A percentile compares a stretch with the other conserved stretches of the same genome.
Conservation (phyloP, 2,329 filamentous ascomycete species). For the Alternaria viburni region DNA sequence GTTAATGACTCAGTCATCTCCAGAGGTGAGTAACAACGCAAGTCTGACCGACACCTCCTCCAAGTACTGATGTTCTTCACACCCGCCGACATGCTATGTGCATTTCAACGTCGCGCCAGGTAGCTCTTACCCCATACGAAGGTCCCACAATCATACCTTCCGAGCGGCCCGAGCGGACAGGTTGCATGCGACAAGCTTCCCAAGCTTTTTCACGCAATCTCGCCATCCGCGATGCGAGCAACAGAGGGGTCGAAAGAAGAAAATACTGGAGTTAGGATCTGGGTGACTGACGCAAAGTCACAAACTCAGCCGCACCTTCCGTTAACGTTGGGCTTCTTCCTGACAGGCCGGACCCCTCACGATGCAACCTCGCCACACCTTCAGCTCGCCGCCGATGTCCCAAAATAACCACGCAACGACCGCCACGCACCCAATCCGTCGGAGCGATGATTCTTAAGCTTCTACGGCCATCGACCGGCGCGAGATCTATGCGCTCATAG, state of each 20-base stretch:
- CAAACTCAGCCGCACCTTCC: neutral
- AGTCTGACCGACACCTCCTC: too few species aligned
- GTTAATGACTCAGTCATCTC: too few species aligned
- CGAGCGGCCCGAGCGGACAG: neutral
- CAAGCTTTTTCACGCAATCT: neutral
- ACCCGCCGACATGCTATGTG: too few species aligned
- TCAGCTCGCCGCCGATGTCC: neutral
- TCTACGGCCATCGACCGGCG: neutral
- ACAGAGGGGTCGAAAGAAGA: neutral
- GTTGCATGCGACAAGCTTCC: neutral
- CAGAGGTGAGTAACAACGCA: too few species aligned
- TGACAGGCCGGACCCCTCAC: neutral
- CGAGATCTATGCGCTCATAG: neutral
- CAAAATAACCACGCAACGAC: conserved; percentile 2
- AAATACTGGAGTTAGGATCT: neutral
- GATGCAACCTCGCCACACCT: neutral
- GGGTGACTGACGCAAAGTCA: neutral
- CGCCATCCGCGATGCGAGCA: neutral
- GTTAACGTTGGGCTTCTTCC: neutral
- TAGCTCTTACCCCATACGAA: too few species aligned
- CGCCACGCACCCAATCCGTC: neutral
- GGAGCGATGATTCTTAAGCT: neutral
- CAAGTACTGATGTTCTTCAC: too few species aligned
- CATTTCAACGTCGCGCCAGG: too few species aligned
- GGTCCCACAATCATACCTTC: neutral